Evolutionary conservation across 2,329 filamentous ascomycete species (phyloP).

Genomic region (Aspergillus piperis): DNA sequence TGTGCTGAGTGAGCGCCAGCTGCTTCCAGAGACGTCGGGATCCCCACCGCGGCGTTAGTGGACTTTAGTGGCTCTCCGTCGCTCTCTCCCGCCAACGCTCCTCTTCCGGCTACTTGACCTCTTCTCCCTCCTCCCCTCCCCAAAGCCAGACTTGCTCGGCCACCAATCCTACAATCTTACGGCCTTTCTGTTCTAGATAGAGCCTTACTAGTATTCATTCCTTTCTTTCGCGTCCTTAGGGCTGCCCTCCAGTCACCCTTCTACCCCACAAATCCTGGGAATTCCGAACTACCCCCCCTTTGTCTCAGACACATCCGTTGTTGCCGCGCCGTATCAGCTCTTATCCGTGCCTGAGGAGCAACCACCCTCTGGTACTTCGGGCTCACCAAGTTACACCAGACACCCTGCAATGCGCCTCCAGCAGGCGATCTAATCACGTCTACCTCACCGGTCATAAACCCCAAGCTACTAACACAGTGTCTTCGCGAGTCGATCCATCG

Average conservation of each 20-base stretch:
- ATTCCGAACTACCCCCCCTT: conserved; percentile 3
- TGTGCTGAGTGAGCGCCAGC: background rate
- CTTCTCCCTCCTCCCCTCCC: conserved; percentile 3
- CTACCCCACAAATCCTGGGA: background rate
- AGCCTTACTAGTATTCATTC: background rate
- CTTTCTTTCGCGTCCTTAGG: background rate
- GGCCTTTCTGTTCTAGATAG: background rate
- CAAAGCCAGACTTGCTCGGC: background rate
- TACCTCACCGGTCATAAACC: background rate
- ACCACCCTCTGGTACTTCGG: conserved; percentile 13
- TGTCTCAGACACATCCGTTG: conserved; percentile 6
- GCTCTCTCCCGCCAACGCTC: conserved; percentile 2
- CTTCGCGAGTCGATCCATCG: conserved; percentile 21
- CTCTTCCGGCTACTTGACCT: conserved; percentile 13
- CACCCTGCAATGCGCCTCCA: conserved; percentile 23
- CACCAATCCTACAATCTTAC: background rate
- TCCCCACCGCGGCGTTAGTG: conserved; percentile 5
- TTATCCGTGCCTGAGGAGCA: conserved; percentile 17
- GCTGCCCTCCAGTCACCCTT: background rate
- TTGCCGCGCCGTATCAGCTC: conserved; percentile 14
- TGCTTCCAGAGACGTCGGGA: background rate
- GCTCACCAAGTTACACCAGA: background rate
- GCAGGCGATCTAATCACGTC: conserved; percentile 10
- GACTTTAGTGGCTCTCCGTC: conserved; percentile 10
- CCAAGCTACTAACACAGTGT: conserved; percentile 11